Percentiles rank a stretch among this genome's conserved stretches.
These are phyloP conservation scores for Aristolochia contorta DNA, from an alignment of 164 flowering plant genomes.

Conservation along the genomic window DNA sequence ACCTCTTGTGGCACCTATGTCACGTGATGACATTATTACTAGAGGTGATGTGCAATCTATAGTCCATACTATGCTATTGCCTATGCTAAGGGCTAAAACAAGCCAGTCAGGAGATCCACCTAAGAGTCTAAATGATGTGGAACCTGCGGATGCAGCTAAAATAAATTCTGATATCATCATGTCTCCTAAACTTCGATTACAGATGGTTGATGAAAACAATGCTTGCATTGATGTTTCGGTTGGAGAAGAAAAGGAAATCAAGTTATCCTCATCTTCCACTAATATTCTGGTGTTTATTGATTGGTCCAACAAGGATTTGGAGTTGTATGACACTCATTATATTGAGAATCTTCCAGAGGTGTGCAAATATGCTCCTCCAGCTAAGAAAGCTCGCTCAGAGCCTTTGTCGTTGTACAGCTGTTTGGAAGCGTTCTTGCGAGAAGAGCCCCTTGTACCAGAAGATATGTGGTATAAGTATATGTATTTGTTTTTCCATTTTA, in stretches of 20 bases:
- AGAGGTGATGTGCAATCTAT: constrained; percentile 58
- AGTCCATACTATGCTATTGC: constrained; percentile 63
- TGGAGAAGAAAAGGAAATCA: constrained; percentile 56
- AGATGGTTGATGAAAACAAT: constrained; percentile 69
- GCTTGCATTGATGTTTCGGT: constrained; percentile 58
- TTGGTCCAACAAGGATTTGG: constrained; percentile 69
- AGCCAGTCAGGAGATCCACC: constrained; percentile 16
- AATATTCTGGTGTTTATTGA: constrained; percentile 57
- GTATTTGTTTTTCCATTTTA: too few species aligned
- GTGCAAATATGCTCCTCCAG: constrained; percentile 46
- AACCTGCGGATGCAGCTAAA: constrained; percentile 15
- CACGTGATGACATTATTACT: constrained; percentile 48
- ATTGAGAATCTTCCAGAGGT: constrained; percentile 84
- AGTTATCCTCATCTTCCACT: constrained; percentile 39
- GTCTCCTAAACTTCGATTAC: constrained; percentile 44
- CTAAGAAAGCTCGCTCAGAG: constrained; percentile 82
- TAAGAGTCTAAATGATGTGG: constrained; percentile 13
- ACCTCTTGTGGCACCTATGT: constrained; percentile 68
- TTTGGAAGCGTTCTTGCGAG: constrained; percentile 90
- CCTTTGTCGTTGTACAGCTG: constrained; percentile 90
- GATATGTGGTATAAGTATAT: constrained; percentile 82
- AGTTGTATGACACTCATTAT: constrained; percentile 50
- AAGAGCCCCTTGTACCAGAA: constrained; percentile 95
- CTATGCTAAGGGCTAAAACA: constrained; percentile 36
- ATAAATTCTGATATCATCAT: constrained; percentile 17